Percentiles rank a stretch among this genome's conserved stretches.
These are phyloP conservation scores for Earliella scabrosa DNA, from an alignment of 1,284 basidiomycete species.

Conservation along the genomic window DNA sequence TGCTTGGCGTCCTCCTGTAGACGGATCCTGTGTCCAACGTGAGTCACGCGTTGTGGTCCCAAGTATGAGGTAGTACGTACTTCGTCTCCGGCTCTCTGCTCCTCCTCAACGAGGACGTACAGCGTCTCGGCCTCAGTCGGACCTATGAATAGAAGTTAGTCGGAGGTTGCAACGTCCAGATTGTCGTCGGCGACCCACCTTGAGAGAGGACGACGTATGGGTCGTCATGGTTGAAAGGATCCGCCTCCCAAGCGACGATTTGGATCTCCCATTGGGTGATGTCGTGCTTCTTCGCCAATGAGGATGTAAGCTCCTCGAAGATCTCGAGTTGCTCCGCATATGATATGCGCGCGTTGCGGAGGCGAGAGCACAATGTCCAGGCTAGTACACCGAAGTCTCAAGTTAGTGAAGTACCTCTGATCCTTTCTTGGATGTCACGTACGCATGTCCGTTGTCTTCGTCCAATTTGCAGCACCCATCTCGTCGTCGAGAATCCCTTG, in stretches of 20 bases:
- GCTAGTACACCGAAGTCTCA: no score
- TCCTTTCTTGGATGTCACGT: not conserved
- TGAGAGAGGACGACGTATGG: slow-evolving; percentile 2
- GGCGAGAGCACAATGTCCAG: not conserved
- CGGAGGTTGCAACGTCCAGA: not conserved
- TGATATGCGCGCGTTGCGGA: not conserved
- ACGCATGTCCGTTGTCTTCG: slow-evolving; percentile 23
- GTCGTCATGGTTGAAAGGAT: slow-evolving; percentile 1
- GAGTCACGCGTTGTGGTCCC: slow-evolving; percentile 1
- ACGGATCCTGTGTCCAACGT: not conserved
- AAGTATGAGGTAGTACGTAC: no score
- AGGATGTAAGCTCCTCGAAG: not conserved
- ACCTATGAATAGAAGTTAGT: not conserved
- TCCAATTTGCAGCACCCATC: slow-evolving; percentile 33
- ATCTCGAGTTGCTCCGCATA: not conserved
- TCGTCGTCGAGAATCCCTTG: slow-evolving; percentile 35
- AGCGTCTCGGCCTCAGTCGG: slow-evolving; percentile 5
- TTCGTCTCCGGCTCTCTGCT: not conserved
- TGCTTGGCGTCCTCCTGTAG: not conserved
- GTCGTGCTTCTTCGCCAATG: not conserved
- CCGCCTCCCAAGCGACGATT: slow-evolving; percentile 10
- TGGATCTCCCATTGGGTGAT: not conserved
- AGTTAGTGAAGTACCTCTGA: no score
- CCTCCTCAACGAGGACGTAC: not conserved
- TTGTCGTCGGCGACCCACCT: not conserved